Base-by-base conservation (phyloP, 129 eudicot genomes). In the Solidago caesia region DNA sequence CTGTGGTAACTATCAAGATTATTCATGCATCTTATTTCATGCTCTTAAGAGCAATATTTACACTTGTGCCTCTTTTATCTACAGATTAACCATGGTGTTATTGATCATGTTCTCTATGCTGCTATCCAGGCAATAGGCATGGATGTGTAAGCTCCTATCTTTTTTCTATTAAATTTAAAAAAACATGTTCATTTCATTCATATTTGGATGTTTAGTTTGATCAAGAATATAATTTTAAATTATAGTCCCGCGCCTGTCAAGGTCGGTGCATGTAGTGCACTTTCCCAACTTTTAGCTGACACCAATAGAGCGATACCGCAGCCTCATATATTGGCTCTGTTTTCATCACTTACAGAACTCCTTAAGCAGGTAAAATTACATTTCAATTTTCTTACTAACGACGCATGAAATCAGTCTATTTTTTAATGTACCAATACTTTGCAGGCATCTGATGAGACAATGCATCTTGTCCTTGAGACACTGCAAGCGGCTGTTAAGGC, bases 391-490 rank as follows among this genome's bases (percentile, higher is more conserved):
- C 78, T 42, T 73, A 14, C 76, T 5, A 33, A 43, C 46, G 7
- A 60, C 44, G 42, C 64, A 70, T 84, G 77, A 66, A 68, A 71
- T 73, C 13, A 10, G 55, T n/a, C 9, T 79, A 16, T 70, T 7
- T 65, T 14, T 78, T 53, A 44, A 44, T 71, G 51, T 42, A 46
- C 59, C 59, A 71, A 48, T 77, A 67, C 67, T 71, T 52, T 77
- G 25, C 76, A 94, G 98, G 98, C 98, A 57, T 88, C 97, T 76
- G 98, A 88, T 64, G 98, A 94, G 72, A 90, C 97, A 59, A 88
- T 90, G 98, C 98, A 90, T 83, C 88, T 90, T 57, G 97, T 94
- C 45, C 96, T 94, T 80, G 98, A 94, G 80, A 88, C 98, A 73
- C 82, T 94, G 73, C 96, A 84, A 85, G 97, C 91, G 56, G 93